Evolutionary conservation across 331 rosid genomes (phyloP).

Genomic region (Acacia concinna): DNA sequence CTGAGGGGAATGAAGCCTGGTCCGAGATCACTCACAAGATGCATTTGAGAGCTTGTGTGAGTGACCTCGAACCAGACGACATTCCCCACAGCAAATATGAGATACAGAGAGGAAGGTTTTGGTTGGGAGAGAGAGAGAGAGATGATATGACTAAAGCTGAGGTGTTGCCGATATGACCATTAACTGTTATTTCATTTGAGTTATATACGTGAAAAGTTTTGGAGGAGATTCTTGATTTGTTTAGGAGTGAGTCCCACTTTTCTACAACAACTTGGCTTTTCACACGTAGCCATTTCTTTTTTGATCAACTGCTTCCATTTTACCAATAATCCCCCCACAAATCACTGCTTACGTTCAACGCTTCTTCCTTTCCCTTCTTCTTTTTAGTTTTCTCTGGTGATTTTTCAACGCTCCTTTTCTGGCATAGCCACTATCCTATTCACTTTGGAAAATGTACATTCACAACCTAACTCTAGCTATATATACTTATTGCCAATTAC

Average conservation of each 20-base stretch:
- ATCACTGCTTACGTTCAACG: neutral
- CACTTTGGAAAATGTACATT: constrained; percentile 21
- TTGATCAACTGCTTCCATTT: constrained; percentile 17
- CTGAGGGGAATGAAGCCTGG: constrained; percentile 74
- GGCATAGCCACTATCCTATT: constrained; percentile 10
- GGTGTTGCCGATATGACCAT: constrained; percentile 51
- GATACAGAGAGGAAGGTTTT: constrained; percentile 30
- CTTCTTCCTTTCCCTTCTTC: neutral
- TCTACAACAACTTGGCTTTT: constrained; percentile 51
- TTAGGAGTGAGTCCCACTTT: constrained; percentile 53
- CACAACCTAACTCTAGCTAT: neutral
- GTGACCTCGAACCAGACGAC: constrained; percentile 79
- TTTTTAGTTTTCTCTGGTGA: neutral
- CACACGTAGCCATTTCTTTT: constrained; percentile 39
- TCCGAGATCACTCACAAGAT: constrained; percentile 49
- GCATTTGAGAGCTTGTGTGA: constrained; percentile 36
- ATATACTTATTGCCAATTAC: neutral
- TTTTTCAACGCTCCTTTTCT: neutral
- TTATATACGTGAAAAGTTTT: constrained; percentile 49
- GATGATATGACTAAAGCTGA: constrained; percentile 9
- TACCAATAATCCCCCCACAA: constrained; percentile 18
- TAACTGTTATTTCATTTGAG: constrained; percentile 58
- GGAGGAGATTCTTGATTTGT: constrained; percentile 36
- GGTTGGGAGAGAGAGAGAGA: constrained; percentile 9
- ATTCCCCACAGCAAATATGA: constrained; percentile 64